Evolutionary conservation across 345 rosid genomes (phyloP).

Genomic region (Eucalyptus curtisii): DNA sequence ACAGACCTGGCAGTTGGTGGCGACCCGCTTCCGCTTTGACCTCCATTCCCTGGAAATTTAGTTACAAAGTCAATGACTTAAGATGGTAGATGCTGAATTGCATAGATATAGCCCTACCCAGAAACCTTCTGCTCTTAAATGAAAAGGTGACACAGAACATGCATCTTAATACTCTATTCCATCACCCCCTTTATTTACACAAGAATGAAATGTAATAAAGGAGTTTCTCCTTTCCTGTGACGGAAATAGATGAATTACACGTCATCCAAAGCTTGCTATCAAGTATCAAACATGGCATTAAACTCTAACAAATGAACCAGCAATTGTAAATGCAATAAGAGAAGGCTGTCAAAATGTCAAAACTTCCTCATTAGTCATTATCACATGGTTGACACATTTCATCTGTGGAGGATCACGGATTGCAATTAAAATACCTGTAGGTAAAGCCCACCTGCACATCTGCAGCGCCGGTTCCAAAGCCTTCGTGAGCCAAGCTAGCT

Average conservation of each 20-base stretch:
- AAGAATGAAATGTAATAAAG: not conserved
- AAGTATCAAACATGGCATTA: not conserved
- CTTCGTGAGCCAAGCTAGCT: conserved; percentile 69
- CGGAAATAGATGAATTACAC: not conserved
- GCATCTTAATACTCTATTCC: not conserved
- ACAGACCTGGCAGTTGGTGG: conserved; percentile 51
- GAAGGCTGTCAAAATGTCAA: not conserved
- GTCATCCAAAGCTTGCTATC: not conserved
- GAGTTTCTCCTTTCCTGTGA: not conserved
- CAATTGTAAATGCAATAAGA: not conserved
- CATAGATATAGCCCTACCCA: not conserved
- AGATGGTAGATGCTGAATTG: not conserved
- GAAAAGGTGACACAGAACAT: not conserved
- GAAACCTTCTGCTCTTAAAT: not conserved
- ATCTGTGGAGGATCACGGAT: not conserved
- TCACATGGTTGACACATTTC: not conserved
- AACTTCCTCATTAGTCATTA: not conserved
- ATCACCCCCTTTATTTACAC: not conserved
- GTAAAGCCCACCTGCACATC: conserved; percentile 66
- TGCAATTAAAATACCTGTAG: conserved; percentile 37
- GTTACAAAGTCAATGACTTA: not conserved
- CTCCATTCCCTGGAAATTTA: conserved; percentile 27
- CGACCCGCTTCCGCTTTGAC: conserved; percentile 33
- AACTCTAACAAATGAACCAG: not conserved
- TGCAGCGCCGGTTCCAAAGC: conserved; percentile 80